Percentiles rank a stretch among this genome's conserved stretches.
phyloP scores from a whole-genome alignment of 2,329 filamentous ascomycete species.

The Blastomyces parvus region DNA sequence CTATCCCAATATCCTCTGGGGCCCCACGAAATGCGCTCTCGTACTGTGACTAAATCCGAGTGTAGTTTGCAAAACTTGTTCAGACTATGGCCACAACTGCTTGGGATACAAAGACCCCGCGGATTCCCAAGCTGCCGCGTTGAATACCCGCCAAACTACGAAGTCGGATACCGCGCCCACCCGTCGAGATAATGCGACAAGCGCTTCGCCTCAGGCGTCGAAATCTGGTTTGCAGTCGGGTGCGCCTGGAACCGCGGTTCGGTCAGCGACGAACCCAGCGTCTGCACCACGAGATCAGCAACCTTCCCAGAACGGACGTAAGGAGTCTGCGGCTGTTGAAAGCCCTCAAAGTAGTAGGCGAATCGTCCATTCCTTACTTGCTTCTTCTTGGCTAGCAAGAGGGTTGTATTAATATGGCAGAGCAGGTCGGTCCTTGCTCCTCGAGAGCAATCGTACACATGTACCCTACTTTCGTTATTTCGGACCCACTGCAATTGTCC shows the following conservation, averaged over 20 bases:
- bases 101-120: conserved; percentile 53
- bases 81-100: conserved; percentile 60
- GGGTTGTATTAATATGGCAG: conserved; percentile 12
- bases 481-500: conserved; percentile 81
- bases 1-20: not conserved
- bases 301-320: conserved; percentile 3
- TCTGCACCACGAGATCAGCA: not conserved
- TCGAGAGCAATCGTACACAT: conserved; percentile 30
- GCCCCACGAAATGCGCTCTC: not conserved
- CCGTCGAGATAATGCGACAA: conserved; percentile 8
- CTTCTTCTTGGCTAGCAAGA: not conserved
- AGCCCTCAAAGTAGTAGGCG: conserved; percentile 33
- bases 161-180: conserved; percentile 22
- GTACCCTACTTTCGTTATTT: conserved; percentile 89
- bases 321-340: conserved; percentile 21
- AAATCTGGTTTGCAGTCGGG: not conserved
- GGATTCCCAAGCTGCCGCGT: conserved; percentile 19
- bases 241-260: not conserved
- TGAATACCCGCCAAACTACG: conserved; percentile 12
- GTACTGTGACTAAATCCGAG: not conserved
- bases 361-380: too few species aligned
- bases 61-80: conserved; percentile 57
- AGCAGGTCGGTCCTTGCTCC: conserved; percentile 31
- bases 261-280: not conserved
- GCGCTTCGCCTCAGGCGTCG: not conserved